These are phyloP conservation scores for Berkeleyomyces basicola DNA, from an alignment of 2,329 filamentous ascomycete genomes.

Conservation along the genomic window DNA sequence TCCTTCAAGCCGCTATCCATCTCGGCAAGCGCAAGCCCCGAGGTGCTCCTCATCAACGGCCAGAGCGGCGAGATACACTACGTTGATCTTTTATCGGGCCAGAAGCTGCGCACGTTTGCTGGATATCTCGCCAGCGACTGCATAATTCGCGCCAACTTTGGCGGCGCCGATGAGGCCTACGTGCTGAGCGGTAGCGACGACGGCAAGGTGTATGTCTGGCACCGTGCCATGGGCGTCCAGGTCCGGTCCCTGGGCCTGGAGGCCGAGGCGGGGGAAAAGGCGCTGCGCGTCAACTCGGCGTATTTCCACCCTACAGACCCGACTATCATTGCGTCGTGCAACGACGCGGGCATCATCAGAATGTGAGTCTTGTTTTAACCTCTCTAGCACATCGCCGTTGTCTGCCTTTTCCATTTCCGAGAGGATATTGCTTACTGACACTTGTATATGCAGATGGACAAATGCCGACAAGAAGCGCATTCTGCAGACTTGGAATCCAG, in stretches of 20 bases:
- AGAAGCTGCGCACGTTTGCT: conserved; percentile 55
- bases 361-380: conserved; percentile 44
- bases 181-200: conserved; percentile 81
- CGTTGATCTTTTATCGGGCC: conserved; percentile 57
- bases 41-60: conserved; percentile 66
- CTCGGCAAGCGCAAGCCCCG: conserved; percentile 65
- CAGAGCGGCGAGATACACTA: conserved; percentile 60
- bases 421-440: neutral
- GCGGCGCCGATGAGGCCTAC: conserved; percentile 82
- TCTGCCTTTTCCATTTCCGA: neutral
- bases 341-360: conserved; percentile 70
- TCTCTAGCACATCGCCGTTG: neutral
- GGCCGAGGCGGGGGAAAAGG: conserved; percentile 23
- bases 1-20: conserved; percentile 61
- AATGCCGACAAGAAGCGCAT: neutral
- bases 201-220: conserved; percentile 71
- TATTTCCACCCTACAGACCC: conserved; percentile 77
- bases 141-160: conserved; percentile 70
- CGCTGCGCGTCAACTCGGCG: conserved; percentile 66
- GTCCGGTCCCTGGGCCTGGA: conserved; percentile 25
- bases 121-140: conserved; percentile 61
- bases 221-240: conserved; percentile 61
- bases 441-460: neutral
- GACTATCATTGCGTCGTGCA: conserved; percentile 75
- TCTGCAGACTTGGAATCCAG: neutral